Evolutionary conservation across 2,329 filamentous ascomycete species (phyloP).

Genomic region (Paradendryphiella salina): DNA sequence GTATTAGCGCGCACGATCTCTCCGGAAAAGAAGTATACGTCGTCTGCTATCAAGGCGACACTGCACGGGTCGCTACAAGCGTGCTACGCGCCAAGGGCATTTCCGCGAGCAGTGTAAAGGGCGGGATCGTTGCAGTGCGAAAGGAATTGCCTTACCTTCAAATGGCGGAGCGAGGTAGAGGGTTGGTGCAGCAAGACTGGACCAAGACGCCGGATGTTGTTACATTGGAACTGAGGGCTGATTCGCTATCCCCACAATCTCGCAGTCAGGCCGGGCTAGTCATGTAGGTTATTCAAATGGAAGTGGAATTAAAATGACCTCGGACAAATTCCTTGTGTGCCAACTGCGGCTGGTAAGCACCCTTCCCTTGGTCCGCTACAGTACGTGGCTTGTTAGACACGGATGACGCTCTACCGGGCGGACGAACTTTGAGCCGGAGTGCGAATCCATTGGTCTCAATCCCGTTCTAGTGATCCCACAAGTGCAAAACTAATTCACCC

Average conservation of each 20-base stretch:
- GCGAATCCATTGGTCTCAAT: neutral
- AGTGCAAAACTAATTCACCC: slow-evolving; percentile 1
- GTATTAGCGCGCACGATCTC: slow-evolving; percentile 25
- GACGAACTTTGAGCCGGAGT: neutral
- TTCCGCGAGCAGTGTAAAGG: slow-evolving; percentile 22
- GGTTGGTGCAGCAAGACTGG: slow-evolving; percentile 10
- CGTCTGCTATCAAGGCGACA: slow-evolving; percentile 26
- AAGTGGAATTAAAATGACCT: too few species aligned
- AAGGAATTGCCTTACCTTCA: slow-evolving; percentile 17
- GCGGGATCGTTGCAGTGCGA: slow-evolving; percentile 17
- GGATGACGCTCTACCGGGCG: neutral
- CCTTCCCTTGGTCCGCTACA: neutral
- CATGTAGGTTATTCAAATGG: neutral
- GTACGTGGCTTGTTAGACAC: neutral
- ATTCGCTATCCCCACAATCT: slow-evolving; percentile 8
- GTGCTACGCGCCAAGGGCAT: slow-evolving; percentile 24
- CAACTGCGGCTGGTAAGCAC: too few species aligned
- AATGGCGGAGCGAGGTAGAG: slow-evolving; percentile 10
- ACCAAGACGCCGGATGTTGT: neutral
- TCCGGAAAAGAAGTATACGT: slow-evolving; percentile 23
- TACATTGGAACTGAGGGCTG: slow-evolving; percentile 2
- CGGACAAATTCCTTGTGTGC: too few species aligned
- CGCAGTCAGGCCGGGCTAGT: slow-evolving; percentile 1
- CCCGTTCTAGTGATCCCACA: neutral
- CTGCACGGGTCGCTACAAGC: slow-evolving; percentile 26